Evolutionary conservation across 2,329 filamentous ascomycete genomes (phyloP).

Genomic region (Aaosphaeria pasadenensis): DNA sequence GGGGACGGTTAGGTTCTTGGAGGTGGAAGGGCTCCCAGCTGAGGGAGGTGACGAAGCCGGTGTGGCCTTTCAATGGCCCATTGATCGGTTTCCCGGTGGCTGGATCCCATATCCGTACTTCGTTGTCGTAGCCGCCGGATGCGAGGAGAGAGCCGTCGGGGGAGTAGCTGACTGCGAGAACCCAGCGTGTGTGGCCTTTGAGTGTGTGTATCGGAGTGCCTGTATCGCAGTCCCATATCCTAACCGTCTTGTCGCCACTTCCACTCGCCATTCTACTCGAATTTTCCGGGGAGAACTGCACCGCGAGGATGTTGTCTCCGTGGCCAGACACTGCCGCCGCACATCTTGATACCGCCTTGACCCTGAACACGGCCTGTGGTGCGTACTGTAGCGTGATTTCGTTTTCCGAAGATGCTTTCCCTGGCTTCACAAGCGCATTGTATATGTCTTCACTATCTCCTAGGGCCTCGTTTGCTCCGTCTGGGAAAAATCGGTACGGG

Average conservation of each 20-base stretch:
- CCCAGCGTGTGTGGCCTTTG: constrained; percentile 86
- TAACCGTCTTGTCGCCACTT: constrained; percentile 84
- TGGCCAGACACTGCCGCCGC: constrained; percentile 87
- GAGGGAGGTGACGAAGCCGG: constrained; percentile 83
- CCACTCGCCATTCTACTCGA: constrained; percentile 81
- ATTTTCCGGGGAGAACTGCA: constrained; percentile 77
- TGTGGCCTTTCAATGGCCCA: constrained; percentile 75
- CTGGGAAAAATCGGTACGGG: constrained; percentile 64
- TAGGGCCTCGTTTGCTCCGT: constrained; percentile 40
- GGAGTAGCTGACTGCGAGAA: constrained; percentile 82
- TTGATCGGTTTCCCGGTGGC: constrained; percentile 73
- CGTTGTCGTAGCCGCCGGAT: constrained; percentile 91
- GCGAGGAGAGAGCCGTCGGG: constrained; percentile 79
- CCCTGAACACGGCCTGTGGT: constrained; percentile 90
- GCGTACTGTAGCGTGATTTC: constrained; percentile 62
- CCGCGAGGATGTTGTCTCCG: constrained; percentile 82
- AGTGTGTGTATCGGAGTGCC: constrained; percentile 84
- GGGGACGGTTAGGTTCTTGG: constrained; percentile 68
- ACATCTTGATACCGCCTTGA: constrained; percentile 87
- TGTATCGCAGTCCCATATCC: constrained; percentile 93
- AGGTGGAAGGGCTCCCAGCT: constrained; percentile 93
- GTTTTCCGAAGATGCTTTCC: constrained; percentile 55
- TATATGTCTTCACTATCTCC: constrained; percentile 47
- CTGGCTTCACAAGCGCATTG: constrained; percentile 38
- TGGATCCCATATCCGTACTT: constrained; percentile 85